Conservation (phyloP, 768 basidiomycete genomes). For the Trametes meyenii region DNA sequence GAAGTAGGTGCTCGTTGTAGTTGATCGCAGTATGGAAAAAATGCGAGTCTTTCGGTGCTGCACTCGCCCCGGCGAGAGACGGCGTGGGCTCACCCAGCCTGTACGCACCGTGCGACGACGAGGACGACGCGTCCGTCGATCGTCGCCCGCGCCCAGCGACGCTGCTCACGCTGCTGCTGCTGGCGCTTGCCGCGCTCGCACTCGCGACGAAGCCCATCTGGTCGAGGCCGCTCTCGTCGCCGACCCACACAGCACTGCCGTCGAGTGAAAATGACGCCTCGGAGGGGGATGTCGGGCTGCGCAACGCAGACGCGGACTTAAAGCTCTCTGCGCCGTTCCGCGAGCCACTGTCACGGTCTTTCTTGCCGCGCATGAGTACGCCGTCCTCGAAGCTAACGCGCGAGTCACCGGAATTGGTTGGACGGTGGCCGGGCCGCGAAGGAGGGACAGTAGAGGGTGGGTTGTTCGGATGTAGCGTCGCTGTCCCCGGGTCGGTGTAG, state of each 20-base stretch:
- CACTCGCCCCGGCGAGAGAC: slow-evolving; percentile 24
- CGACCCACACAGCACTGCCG: slow-evolving; percentile 84
- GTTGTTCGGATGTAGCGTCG: slow-evolving; percentile 14
- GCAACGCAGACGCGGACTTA: slow-evolving; percentile 35
- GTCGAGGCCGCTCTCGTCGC: slow-evolving; percentile 66
- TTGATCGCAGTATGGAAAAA: slow-evolving; percentile 86
- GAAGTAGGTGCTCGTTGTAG: slow-evolving; percentile 82
- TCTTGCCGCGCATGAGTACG: slow-evolving; percentile 45
- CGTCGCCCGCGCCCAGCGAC: slow-evolving; percentile 47
- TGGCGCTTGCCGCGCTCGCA: slow-evolving; percentile 20
- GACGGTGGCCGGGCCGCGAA: slow-evolving; percentile 13
- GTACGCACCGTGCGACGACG: slow-evolving; percentile 57
- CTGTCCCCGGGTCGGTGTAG: slow-evolving; percentile 26
- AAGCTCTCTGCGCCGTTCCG: slow-evolving; percentile 38
- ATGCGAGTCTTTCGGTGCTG: slow-evolving; percentile 81
- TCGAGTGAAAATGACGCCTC: slow-evolving; percentile 78
- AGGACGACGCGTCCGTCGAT: slow-evolving; percentile 76
- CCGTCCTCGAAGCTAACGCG: slow-evolving; percentile 74
- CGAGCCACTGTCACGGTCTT: slow-evolving; percentile 12
- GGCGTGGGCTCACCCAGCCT: slow-evolving; percentile 24
- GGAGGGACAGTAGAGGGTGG: background rate
- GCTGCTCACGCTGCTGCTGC: slow-evolving; percentile 34
- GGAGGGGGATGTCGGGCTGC: slow-evolving; percentile 56
- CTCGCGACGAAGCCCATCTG: slow-evolving; percentile 33
- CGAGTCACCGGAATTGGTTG: slow-evolving; percentile 46